Base-by-base conservation (phyloP, 371 early-diverging fungal genomes). In the Mucor plumbeus region DNA sequence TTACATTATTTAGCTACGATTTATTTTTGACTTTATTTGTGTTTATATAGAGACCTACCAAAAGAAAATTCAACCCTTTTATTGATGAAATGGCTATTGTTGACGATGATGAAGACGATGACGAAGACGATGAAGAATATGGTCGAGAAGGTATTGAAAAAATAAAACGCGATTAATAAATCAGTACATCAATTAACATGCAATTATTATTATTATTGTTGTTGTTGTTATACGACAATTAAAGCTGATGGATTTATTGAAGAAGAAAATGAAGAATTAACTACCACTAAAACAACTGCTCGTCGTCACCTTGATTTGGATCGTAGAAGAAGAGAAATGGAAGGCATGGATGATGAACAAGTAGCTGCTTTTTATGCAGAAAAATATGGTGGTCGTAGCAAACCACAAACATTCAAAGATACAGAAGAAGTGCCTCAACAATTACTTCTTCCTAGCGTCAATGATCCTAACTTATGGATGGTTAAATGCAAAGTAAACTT, bases 381-480 rank as follows among this genome's bases (percentile, higher is more conserved):
- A 69, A 87, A 91, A 48, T 94, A 98, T 77, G 88, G 92, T 68
- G 86, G 91, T 14, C 86, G 89, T 36, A 63, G 63, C 43, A 76
- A 74, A 55, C 60, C 65, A 39, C 85, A 76, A 61, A 78, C 83
- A 0, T 85, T 85, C 63, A 82, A 80, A 50, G 86, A 87, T 5
- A 91, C 91, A 34, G 91, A 91, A 41, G 88, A 92, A 68, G 85
- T 91, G 54, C 94, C 94, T 15, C 92, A 92, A 67, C 82, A 88
- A 44, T 73, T 93, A 65, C 86, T 98, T 34, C 78, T 95, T 61
- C 98, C 99, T 1, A 90, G 90, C 47, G 92, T 95, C 19, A 87
- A 89, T 48, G 95, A 95, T 70, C 99, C 99, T 53, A 94, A 92
- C 72, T 80, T 99, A 61, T 99, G 97, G 96, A 88, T 97, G 85